Conservation (phyloP, 495 filamentous ascomycete species). For the Lasiosphaeria miniovina region DNA sequence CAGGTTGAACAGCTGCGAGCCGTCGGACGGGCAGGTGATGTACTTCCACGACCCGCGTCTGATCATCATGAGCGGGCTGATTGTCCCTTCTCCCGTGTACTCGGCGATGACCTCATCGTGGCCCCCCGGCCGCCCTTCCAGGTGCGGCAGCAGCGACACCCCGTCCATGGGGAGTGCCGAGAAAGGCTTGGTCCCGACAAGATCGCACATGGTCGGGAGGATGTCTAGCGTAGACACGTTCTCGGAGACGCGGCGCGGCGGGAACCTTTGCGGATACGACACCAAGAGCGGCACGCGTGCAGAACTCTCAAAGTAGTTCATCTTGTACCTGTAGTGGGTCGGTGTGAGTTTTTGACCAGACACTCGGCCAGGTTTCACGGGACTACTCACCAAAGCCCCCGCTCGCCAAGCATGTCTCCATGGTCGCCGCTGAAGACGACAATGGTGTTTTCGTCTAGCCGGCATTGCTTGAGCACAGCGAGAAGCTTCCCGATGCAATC, state of each 20-base stretch:
- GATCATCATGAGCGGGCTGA: slow-evolving; percentile 89
- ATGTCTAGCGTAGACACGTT: slow-evolving; percentile 87
- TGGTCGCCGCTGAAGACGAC: slow-evolving; percentile 86
- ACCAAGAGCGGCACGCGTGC: slow-evolving; percentile 79
- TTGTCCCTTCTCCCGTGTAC: slow-evolving; percentile 85
- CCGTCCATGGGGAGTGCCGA: slow-evolving; percentile 73
- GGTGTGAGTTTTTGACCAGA: slow-evolving; percentile 7
- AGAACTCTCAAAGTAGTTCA: slow-evolving; percentile 84
- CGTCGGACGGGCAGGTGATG: slow-evolving; percentile 74
- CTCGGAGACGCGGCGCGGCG: slow-evolving; percentile 63
- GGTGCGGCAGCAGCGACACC: slow-evolving; percentile 65
- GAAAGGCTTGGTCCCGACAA: slow-evolving; percentile 65
- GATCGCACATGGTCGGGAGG: slow-evolving; percentile 75
- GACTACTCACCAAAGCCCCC: slow-evolving; percentile 65
- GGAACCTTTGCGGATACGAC: slow-evolving; percentile 64
- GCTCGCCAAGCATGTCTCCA: slow-evolving; percentile 89
- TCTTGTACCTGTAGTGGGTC: slow-evolving; percentile 66
- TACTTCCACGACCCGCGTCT: slow-evolving; percentile 79
- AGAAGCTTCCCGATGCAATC: slow-evolving; percentile 80
- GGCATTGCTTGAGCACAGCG: slow-evolving; percentile 66
- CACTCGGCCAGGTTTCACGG: neutral
- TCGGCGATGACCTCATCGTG: slow-evolving; percentile 80
- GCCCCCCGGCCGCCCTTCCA: slow-evolving; percentile 51
- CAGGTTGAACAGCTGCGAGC: slow-evolving; percentile 75
- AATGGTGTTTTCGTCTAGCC: slow-evolving; percentile 76